phyloP scores from a whole-genome alignment of 2,329 filamentous ascomycete species.

The Monosporascus sp. region DNA sequence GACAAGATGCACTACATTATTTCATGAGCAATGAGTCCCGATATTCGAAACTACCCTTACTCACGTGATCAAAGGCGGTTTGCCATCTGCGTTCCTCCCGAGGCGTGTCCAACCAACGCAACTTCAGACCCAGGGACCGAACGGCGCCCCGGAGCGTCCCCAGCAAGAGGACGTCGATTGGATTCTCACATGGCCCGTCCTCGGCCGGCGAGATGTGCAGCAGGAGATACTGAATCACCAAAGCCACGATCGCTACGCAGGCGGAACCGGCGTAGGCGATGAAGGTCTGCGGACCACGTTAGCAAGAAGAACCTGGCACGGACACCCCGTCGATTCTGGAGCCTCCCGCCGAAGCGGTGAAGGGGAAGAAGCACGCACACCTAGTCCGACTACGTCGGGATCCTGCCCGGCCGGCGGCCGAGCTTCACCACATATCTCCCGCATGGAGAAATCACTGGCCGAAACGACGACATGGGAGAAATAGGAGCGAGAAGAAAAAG shows the following conservation, averaged over 20 bases:
- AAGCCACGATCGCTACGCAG: constrained; percentile 13
- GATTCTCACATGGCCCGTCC: constrained; percentile 9
- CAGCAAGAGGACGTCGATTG: constrained; percentile 16
- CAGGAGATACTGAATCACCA: constrained; percentile 18
- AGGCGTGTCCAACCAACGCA: constrained; percentile 4
- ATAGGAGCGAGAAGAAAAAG: constrained; percentile 1
- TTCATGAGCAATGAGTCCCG: constrained; percentile 4
- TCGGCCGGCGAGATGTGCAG: constrained; percentile 13
- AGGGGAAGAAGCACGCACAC: constrained; percentile 9
- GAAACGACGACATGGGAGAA: constrained; percentile 14
- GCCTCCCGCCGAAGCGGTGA: not conserved
- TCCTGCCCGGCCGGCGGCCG: constrained; percentile 16
- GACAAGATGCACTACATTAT: constrained; percentile 12
- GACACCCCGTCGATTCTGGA: too few species aligned
- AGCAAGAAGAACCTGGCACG: not conserved
- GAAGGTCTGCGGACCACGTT: constrained; percentile 10
- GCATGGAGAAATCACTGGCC: constrained; percentile 15
- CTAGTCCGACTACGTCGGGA: constrained; percentile 17
- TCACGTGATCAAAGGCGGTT: constrained; percentile 15
- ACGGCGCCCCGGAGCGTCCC: constrained; percentile 13
- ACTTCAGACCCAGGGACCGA: constrained; percentile 10
- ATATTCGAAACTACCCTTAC: not conserved
- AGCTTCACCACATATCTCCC: constrained; percentile 16
- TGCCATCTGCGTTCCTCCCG: constrained; percentile 6
- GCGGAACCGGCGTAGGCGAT: constrained; percentile 17